These are phyloP conservation scores for Epithele typhae DNA, from an alignment of 768 basidiomycete species.

Conservation along the genomic window DNA sequence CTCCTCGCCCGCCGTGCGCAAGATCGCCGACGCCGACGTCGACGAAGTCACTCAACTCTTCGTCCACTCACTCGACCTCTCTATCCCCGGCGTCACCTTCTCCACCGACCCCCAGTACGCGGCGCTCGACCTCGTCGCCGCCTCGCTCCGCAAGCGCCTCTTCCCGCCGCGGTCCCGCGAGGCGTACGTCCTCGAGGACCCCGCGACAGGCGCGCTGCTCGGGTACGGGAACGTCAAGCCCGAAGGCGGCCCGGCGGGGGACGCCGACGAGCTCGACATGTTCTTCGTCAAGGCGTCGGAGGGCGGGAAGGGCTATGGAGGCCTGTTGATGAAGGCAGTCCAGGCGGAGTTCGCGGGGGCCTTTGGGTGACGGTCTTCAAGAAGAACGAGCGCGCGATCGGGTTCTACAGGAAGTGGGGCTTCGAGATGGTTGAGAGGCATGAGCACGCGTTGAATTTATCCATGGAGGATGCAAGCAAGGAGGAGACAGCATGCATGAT, in stretches of 20 bases:
- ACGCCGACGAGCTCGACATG: conserved; percentile 8
- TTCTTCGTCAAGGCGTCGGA: conserved; percentile 4
- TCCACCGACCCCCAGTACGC: conserved; percentile 1
- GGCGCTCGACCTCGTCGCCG: neutral
- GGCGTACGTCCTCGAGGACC: conserved; percentile 5
- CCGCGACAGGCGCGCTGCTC: conserved; percentile 1
- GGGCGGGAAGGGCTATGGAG: conserved; percentile 3
- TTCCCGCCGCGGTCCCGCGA: neutral
- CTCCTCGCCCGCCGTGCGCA: conserved; percentile 3
- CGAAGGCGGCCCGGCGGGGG: neutral
- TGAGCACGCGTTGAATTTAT: neutral
- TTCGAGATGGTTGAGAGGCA: neutral
- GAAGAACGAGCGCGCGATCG: conserved; percentile 6
- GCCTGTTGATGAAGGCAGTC: conserved; percentile 5
- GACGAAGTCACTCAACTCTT: conserved; percentile 3
- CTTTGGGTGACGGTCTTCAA: neutral
- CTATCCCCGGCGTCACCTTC: conserved; percentile 1
- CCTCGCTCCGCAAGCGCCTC: conserved; percentile 2
- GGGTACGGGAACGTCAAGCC: conserved; percentile 7
- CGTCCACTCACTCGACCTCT: neutral
- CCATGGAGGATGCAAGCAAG: neutral
- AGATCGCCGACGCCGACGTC: neutral
- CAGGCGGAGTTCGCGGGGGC: neutral
- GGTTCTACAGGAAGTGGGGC: conserved; percentile 1
- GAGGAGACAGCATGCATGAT: conserved; percentile 2